A percentile compares a stretch with the other conserved stretches of the same genome.
Conservation (phyloP, 2,329 filamentous ascomycete species). For the Mycosphaerelloides madeirae region DNA sequence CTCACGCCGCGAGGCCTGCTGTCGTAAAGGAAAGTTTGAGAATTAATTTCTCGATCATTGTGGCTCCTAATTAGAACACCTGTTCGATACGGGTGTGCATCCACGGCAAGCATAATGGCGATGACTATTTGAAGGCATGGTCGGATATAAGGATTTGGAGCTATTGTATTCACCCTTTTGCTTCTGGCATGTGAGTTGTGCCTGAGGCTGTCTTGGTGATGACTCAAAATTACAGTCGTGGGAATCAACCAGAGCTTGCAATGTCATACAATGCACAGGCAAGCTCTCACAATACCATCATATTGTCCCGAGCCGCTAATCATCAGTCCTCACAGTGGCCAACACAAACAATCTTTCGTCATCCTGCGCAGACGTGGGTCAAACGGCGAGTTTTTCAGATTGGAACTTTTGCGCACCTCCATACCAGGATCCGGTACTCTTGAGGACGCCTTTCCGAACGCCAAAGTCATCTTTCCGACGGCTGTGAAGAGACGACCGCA, state of each 20-base stretch:
- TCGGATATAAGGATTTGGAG: too few relatives aligned
- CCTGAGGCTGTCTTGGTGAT: too few relatives aligned
- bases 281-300: background rate
- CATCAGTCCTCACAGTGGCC: background rate
- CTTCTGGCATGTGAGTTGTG: too few relatives aligned
- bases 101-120: too few relatives aligned
- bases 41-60: too few relatives aligned
- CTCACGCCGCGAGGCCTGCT: slow-evolving; percentile 1
- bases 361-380: slow-evolving; percentile 9
- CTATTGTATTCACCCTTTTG: too few relatives aligned
- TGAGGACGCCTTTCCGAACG: slow-evolving; percentile 33
- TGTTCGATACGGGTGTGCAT: too few relatives aligned
- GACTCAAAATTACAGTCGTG: too few relatives aligned
- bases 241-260: too few relatives aligned
- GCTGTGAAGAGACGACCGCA: slow-evolving; percentile 43
- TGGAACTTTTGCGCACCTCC: slow-evolving; percentile 33
- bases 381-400: slow-evolving; percentile 32
- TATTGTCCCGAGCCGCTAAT: background rate
- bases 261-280: too few relatives aligned
- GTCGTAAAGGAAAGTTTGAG: background rate
- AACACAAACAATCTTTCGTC: slow-evolving; percentile 6
- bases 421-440: slow-evolving; percentile 25
- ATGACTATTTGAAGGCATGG: too few relatives aligned
- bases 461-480: slow-evolving; percentile 51
- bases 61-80: too few relatives aligned